Conservation (phyloP, 108 stramenopile species). For the Epithemia pelagica region DNA sequence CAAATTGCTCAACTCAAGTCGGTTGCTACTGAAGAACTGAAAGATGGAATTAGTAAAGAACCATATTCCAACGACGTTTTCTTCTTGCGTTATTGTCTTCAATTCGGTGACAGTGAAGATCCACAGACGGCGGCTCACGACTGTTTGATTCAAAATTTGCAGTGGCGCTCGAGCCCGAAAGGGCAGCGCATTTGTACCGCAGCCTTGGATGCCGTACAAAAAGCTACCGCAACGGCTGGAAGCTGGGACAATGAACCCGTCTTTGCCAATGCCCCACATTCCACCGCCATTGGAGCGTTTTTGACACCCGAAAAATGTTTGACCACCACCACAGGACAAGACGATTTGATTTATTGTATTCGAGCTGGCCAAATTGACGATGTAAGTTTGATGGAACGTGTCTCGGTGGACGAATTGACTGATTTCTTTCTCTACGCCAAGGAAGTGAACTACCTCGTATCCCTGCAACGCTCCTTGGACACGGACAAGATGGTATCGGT, state of each 20-base stretch:
- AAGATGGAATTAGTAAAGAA: conserved; percentile 8
- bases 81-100: conserved; percentile 63
- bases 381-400: conserved; percentile 46
- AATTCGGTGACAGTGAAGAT: conserved; percentile 28
- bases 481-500: conserved; percentile 42
- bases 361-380: conserved; percentile 83
- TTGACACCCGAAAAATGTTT: conserved; percentile 36
- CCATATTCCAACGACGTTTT: conserved; percentile 52
- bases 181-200: conserved; percentile 49
- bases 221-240: conserved; percentile 21
- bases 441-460: conserved; percentile 63
- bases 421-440: conserved; percentile 78
- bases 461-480: conserved; percentile 50
- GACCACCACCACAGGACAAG: conserved; percentile 40
- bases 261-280: conserved; percentile 44
- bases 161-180: conserved; percentile 42
- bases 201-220: conserved; percentile 41
- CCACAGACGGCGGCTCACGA: conserved; percentile 11
- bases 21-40: conserved; percentile 16
- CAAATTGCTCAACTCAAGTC: conserved; percentile 28
- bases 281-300: conserved; percentile 33
- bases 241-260: conserved; percentile 76
- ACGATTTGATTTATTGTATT: conserved; percentile 71
- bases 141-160: conserved; percentile 19
- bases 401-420: conserved; percentile 46